A percentile compares a stretch with the other conserved stretches of the same genome.
Conservation (phyloP, 2,329 filamentous ascomycete genomes). For the Helicocarpus griseus region DNA sequence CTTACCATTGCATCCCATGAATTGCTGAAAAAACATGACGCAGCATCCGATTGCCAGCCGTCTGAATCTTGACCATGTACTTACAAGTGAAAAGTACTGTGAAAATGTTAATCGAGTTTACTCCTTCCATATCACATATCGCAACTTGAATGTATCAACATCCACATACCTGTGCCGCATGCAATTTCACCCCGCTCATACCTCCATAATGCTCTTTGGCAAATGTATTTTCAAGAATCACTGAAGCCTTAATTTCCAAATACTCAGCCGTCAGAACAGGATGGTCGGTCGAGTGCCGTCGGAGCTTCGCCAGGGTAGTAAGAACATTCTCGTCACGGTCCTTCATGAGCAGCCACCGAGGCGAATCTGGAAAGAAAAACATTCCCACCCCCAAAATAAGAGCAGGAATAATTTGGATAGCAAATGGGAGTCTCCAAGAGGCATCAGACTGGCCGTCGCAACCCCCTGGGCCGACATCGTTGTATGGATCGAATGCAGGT, state of each 20-base stretch:
- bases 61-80: conserved; percentile 27
- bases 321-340: conserved; percentile 42
- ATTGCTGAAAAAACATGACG: conserved; percentile 38
- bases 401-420: conserved; percentile 37
- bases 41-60: conserved; percentile 30
- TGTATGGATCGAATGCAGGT: conserved; percentile 33
- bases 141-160: not conserved
- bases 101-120: not conserved
- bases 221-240: conserved; percentile 28
- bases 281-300: conserved; percentile 38
- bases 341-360: conserved; percentile 44
- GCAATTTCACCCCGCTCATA: conserved; percentile 21
- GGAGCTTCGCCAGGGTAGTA: conserved; percentile 37
- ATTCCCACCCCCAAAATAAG: conserved; percentile 31
- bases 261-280: conserved; percentile 41
- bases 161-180: conserved; percentile 22
- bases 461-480: conserved; percentile 34
- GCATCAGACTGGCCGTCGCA: conserved; percentile 41
- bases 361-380: conserved; percentile 46
- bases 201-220: conserved; percentile 21
- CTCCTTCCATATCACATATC: not conserved
- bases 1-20: conserved; percentile 37
- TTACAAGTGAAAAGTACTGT: conserved; percentile 26
- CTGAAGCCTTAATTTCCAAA: conserved; percentile 40
- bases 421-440: conserved; percentile 39